phyloP scores from a whole-genome alignment of 2,329 filamentous ascomycete genomes.

The Eutypella sp. region DNA sequence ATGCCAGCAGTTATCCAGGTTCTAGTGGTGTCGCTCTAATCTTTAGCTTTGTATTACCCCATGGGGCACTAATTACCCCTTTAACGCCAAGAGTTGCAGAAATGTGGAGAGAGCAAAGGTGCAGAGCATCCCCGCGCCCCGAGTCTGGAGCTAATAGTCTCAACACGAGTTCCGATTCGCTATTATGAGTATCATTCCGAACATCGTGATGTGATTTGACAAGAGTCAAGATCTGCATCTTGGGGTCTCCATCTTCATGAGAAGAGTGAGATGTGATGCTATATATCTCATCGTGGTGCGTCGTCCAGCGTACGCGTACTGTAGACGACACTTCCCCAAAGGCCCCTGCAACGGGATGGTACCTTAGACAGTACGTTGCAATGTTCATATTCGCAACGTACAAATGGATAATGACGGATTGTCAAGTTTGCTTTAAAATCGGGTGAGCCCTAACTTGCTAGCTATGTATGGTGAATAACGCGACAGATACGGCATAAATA shows the following conservation, averaged over 20 bases:
- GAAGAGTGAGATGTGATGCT: not conserved
- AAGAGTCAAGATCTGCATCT: not conserved
- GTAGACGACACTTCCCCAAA: not conserved
- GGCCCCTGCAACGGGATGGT: not conserved
- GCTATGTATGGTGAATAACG: no score
- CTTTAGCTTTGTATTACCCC: no score
- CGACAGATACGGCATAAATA: no score
- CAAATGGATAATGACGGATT: no score
- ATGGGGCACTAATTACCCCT: no score
- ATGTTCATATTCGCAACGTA: no score
- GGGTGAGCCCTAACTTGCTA: no score
- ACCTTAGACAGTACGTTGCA: not conserved
- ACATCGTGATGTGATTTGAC: not conserved
- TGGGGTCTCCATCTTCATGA: not conserved
- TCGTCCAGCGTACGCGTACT: not conserved
- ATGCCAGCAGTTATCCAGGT: no score
- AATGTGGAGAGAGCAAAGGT: not conserved
- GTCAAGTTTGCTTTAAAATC: no score
- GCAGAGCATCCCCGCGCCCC: not conserved
- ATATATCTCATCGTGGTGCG: not conserved
- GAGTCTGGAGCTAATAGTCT: not conserved
- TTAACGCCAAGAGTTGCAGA: not conserved
- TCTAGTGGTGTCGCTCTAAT: no score
- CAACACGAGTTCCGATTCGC: not conserved
- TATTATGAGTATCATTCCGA: not conserved